Conservation (phyloP, 2,329 filamentous ascomycete species). For the Calonectria hongkongensis region DNA sequence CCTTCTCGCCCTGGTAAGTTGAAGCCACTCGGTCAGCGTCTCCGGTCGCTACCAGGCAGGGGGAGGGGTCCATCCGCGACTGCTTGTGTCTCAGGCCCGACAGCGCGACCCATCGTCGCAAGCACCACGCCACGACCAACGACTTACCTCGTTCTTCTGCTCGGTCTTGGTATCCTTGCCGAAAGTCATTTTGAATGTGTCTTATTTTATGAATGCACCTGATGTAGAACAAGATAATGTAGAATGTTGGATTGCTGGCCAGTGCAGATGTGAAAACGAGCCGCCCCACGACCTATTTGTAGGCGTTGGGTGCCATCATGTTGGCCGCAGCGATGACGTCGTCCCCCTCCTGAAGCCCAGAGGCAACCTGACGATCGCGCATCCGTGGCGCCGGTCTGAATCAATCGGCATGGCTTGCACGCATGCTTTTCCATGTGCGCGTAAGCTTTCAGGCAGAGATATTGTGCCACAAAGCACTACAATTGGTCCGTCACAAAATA, state of each 20-base stretch:
- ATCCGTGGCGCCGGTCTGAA: conserved; percentile 44
- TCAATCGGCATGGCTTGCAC: conserved; percentile 26
- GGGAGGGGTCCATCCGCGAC: conserved; percentile 16
- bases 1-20: conserved; percentile 61
- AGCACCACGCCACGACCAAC: neutral
- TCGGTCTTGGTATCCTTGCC: conserved; percentile 55
- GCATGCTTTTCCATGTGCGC: conserved; percentile 9
- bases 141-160: conserved; percentile 57
- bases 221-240: conserved; percentile 3
- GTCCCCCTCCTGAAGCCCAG: conserved; percentile 41
- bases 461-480: conserved; percentile 1
- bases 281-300: conserved; percentile 50
- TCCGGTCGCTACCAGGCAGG: neutral
- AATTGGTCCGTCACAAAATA: conserved; percentile 26
- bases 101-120: conserved; percentile 4
- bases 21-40: conserved; percentile 35
- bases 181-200: conserved; percentile 34
- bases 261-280: conserved; percentile 30
- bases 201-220: conserved; percentile 28
- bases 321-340: conserved; percentile 52
- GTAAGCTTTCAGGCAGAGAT: conserved; percentile 30
- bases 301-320: conserved; percentile 42
- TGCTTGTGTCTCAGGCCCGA: neutral
- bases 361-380: conserved; percentile 48
- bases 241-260: conserved; percentile 31